Evolutionary conservation across 306 rosid species (phyloP).

Genomic region (Cucumis sativus): Cucumber_9930_V3 NC_026655.2:2871501-2872000

Average conservation of each 20-base stretch:
- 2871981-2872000: neutral
- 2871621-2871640: neutral
- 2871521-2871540: neutral
- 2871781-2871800: neutral
- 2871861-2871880: neutral
- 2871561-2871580: neutral
- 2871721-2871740: slow-evolving; percentile 88
- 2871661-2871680: slow-evolving; percentile 29
- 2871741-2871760: neutral
- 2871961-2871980: no score
- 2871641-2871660: neutral
- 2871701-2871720: slow-evolving; percentile 84
- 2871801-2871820: neutral
- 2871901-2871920: neutral
- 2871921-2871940: neutral
- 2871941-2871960: neutral
- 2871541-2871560: neutral
- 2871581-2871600: neutral
- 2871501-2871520: neutral
- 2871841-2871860: neutral
- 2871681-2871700: slow-evolving; percentile 98
- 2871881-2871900: neutral
- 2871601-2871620: neutral
- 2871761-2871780: neutral
- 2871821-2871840: neutral